Evolutionary conservation across 306 rosid genomes (phyloP).

Genomic region (Fragaria vesca): DNA sequence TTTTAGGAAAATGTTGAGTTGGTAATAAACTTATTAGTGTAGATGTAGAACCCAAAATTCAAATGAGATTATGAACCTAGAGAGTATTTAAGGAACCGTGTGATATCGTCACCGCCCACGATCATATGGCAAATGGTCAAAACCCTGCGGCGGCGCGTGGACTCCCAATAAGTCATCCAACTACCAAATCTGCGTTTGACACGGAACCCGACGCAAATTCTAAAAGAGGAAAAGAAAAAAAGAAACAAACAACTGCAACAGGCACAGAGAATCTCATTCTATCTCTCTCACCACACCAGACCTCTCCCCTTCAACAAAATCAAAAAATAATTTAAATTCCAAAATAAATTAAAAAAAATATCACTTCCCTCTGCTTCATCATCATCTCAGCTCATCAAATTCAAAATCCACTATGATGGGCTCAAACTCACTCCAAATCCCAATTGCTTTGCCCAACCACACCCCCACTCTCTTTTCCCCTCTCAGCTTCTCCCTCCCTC

Average conservation of each 20-base stretch:
- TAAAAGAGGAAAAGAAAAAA: background rate
- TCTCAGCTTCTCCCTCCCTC: background rate
- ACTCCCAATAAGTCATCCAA: background rate
- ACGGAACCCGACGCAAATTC: background rate
- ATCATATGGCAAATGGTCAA: background rate
- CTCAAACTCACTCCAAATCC: slow-evolving; percentile 19
- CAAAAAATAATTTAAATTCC: background rate
- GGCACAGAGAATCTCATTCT: background rate
- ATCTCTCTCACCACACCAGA: background rate
- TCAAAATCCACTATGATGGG: slow-evolving; percentile 14
- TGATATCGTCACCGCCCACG: background rate
- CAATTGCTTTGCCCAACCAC: slow-evolving; percentile 5
- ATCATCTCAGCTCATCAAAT: background rate
- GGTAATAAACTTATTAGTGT: too few species aligned
- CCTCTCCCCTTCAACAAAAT: background rate
- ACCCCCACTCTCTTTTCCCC: slow-evolving; percentile 1
- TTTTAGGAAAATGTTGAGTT: too few species aligned
- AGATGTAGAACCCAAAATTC: too few species aligned
- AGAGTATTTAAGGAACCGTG: too few species aligned
- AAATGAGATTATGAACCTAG: too few species aligned
- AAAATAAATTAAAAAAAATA: background rate
- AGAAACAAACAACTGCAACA: background rate
- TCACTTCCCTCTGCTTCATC: background rate
- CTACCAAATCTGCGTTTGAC: background rate
- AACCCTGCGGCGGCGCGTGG: background rate